phyloP scores from a whole-genome alignment of 148 eudicot genomes.

The Arctostaphylos glauca region DNA sequence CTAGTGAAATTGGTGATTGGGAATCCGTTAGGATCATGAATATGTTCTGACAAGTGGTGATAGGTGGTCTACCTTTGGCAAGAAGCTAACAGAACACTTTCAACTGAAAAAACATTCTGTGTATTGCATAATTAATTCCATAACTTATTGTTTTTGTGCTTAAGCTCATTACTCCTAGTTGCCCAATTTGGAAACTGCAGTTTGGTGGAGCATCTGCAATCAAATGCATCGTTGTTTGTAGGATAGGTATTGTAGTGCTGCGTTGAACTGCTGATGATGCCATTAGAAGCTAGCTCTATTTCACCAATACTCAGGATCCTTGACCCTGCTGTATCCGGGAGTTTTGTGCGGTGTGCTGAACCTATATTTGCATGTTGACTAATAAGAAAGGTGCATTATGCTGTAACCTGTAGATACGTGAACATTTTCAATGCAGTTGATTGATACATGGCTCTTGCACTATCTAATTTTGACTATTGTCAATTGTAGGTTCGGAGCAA shows the following conservation, averaged over 20 bases:
- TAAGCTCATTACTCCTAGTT: not conserved
- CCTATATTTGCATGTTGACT: not conserved
- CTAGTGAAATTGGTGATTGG: not conserved
- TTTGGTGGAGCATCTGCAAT: not conserved
- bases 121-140: not conserved
- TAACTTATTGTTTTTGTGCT: not conserved
- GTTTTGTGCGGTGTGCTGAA: not conserved
- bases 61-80: not conserved
- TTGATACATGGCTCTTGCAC: not conserved
- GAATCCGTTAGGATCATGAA: not conserved
- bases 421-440: not conserved
- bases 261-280: not conserved
- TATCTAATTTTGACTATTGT: constrained; percentile 5
- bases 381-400: not conserved
- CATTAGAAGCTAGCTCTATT: constrained; percentile 1
- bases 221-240: not conserved
- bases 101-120: not conserved
- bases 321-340: not conserved
- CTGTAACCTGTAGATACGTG: not conserved
- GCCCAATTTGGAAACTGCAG: not conserved
- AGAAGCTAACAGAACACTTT: not conserved
- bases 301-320: not conserved
- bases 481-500: not conserved
- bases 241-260: not conserved
- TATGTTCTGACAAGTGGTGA: not conserved